These are phyloP conservation scores for Brassica carinata DNA, from an alignment of 345 rosid species.

Conservation along the genomic window DNA sequence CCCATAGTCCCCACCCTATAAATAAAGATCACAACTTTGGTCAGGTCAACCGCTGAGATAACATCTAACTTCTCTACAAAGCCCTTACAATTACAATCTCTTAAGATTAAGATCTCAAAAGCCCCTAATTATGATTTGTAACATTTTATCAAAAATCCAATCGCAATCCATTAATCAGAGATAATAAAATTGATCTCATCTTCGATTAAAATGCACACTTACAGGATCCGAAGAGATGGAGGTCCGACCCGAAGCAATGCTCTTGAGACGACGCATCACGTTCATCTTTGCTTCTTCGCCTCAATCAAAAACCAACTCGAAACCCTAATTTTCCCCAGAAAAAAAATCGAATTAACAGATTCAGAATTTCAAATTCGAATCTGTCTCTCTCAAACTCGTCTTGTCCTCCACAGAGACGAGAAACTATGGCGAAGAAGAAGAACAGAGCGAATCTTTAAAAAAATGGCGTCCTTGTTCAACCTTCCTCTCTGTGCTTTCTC, in stretches of 20 bases:
- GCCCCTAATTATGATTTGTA: conserved; percentile 11
- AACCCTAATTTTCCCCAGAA: conserved; percentile 26
- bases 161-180: not conserved
- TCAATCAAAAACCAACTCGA: conserved; percentile 28
- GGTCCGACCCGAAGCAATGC: conserved; percentile 98
- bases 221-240: conserved; percentile 93
- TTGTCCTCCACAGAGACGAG: not conserved
- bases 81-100: not conserved
- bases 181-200: not conserved
- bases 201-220: not conserved
- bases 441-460: conserved; percentile 11
- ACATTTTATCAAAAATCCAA: conserved; percentile 3
- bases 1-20: conserved; percentile 72
- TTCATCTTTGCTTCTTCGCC: conserved; percentile 53
- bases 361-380: conserved; percentile 34
- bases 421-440: not conserved
- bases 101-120: conserved; percentile 29
- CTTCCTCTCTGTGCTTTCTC: conserved; percentile 18
- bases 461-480: not conserved
- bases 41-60: conserved; percentile 23
- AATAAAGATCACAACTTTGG: not conserved
- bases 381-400: not conserved
- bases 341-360: conserved; percentile 26
- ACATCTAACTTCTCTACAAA: not conserved
- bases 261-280: conserved; percentile 97